These are phyloP conservation scores for Trichosporon ovoides DNA, from an alignment of 1,284 basidiomycete genomes.

Conservation along the genomic window DNA sequence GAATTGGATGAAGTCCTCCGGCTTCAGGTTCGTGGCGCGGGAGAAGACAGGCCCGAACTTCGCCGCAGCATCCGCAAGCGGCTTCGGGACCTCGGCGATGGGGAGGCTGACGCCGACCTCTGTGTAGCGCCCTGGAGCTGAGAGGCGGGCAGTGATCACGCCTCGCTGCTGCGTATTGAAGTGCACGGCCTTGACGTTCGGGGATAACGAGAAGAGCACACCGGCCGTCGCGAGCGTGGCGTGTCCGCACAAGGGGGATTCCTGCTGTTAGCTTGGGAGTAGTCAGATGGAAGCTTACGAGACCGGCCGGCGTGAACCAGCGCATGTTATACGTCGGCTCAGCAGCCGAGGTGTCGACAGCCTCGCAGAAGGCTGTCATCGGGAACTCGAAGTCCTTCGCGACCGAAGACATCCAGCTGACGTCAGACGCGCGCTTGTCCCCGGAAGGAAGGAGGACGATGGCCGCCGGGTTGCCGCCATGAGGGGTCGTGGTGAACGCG, in stretches of 20 bases:
- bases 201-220: slow-evolving; percentile 21
- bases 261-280: slow-evolving; percentile 19
- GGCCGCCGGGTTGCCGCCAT: slow-evolving; percentile 38
- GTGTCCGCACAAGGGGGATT: slow-evolving; percentile 38
- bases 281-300: too few species aligned
- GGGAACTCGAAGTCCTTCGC: slow-evolving; percentile 34
- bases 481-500: slow-evolving; percentile 29
- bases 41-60: not conserved
- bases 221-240: slow-evolving; percentile 31
- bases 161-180: slow-evolving; percentile 27
- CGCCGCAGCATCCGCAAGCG: not conserved
- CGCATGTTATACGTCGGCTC: slow-evolving; percentile 17
- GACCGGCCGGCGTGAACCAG: slow-evolving; percentile 31
- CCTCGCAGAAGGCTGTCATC: slow-evolving; percentile 31
- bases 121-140: not conserved
- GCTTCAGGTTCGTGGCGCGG: slow-evolving; percentile 2
- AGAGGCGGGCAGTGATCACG: slow-evolving; percentile 19
- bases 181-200: slow-evolving; percentile 10
- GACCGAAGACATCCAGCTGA: slow-evolving; percentile 22
- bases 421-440: slow-evolving; percentile 21
- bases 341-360: slow-evolving; percentile 12
- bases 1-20: slow-evolving; percentile 8
- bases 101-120: slow-evolving; percentile 4
- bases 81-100: not conserved
- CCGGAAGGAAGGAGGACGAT: slow-evolving; percentile 30